phyloP scores from a whole-genome alignment of 2,329 filamentous ascomycete genomes.

The Xylariaceae sp. region DNA sequence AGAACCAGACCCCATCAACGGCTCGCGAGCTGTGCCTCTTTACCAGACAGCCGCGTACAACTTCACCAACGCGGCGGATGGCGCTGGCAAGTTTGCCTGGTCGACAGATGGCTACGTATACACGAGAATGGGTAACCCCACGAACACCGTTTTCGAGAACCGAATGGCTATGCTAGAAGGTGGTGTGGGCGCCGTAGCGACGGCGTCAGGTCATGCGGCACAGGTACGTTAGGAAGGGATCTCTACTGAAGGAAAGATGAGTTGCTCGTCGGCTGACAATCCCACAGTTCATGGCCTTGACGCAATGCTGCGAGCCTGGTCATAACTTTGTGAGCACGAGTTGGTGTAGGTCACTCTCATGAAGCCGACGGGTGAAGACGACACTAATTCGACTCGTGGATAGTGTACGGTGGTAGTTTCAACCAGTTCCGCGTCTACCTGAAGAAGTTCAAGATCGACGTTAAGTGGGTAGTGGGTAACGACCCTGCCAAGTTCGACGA shows the following conservation, averaged over 20 bases:
- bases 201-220: slow-evolving; percentile 34
- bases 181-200: slow-evolving; percentile 34
- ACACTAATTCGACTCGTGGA: slow-evolving; percentile 9
- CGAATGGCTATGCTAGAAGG: slow-evolving; percentile 36
- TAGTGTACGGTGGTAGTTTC: slow-evolving; percentile 35
- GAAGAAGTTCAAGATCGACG: slow-evolving; percentile 35
- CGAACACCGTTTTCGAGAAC: slow-evolving; percentile 36
- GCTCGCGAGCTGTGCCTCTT: slow-evolving; percentile 29
- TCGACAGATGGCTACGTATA: slow-evolving; percentile 36
- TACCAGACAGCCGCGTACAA: slow-evolving; percentile 31
- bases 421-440: slow-evolving; percentile 36
- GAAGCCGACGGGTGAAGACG: not conserved
- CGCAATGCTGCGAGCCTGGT: slow-evolving; percentile 33
- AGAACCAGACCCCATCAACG: slow-evolving; percentile 31
- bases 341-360: slow-evolving; percentile 26
- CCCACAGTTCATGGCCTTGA: slow-evolving; percentile 34
- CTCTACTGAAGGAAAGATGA: not conserved
- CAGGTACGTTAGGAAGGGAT: slow-evolving; percentile 21
- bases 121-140: slow-evolving; percentile 36
- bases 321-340: slow-evolving; percentile 35
- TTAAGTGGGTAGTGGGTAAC: slow-evolving; percentile 34
- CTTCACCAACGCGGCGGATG: slow-evolving; percentile 36
- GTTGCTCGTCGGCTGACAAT: slow-evolving; percentile 7
- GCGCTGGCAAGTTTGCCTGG: slow-evolving; percentile 34
- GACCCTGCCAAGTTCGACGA: slow-evolving; percentile 30